These are phyloP conservation scores for Aspergillus jensenii DNA, from an alignment of 2,329 filamentous ascomycete genomes.

Conservation along the genomic window DNA sequence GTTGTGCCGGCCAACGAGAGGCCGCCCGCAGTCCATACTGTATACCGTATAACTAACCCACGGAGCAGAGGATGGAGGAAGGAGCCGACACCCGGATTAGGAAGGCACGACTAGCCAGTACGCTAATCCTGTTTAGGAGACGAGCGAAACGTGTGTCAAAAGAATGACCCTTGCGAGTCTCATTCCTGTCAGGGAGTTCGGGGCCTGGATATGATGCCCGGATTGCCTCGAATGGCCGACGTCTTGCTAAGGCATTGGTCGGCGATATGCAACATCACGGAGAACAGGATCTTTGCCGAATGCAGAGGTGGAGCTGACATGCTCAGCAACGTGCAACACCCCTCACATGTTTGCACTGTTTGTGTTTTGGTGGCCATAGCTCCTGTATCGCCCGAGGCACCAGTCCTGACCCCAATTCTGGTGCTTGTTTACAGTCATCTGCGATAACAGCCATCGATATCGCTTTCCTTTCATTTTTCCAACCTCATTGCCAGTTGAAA, in stretches of 20 bases:
- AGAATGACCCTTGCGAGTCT: background rate
- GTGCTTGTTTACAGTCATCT: conserved; percentile 1
- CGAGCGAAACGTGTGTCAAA: background rate
- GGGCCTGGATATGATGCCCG: too few relatives aligned
- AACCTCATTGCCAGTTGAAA: background rate
- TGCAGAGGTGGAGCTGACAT: background rate
- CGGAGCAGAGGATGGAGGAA: too few relatives aligned
- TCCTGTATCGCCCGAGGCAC: conserved; percentile 1
- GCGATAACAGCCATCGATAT: background rate
- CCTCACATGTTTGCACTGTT: conserved; percentile 13
- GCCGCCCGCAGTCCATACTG: too few relatives aligned
- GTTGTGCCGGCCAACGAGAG: too few relatives aligned
- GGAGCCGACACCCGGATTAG: background rate
- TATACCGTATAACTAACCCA: too few relatives aligned
- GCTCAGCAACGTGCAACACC: background rate
- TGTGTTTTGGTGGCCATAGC: conserved; percentile 10
- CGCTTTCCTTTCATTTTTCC: conserved; percentile 2
- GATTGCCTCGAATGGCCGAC: too few relatives aligned
- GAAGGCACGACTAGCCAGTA: background rate
- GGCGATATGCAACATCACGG: too few relatives aligned
- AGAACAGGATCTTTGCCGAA: too few relatives aligned
- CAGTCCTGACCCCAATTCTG: background rate
- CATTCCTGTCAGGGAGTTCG: background rate
- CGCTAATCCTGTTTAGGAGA: background rate
- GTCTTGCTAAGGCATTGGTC: too few relatives aligned